phyloP scores from a whole-genome alignment of 169 alveolate genomes.

The Condylostoma magnum region DNA sequence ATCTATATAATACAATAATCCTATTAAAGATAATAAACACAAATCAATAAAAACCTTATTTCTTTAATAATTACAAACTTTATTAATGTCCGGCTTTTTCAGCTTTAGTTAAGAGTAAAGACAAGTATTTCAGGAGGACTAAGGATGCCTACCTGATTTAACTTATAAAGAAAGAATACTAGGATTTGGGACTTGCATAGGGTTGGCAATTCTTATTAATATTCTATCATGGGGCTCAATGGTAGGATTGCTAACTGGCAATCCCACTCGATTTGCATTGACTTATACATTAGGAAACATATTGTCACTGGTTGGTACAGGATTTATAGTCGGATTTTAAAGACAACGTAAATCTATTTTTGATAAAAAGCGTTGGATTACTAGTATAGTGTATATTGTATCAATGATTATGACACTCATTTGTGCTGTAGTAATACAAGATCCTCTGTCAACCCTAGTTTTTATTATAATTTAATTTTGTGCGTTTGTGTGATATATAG shows the following conservation, averaged over 20 bases:
- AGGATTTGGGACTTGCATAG: constrained; percentile 35
- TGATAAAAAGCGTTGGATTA: constrained; percentile 23
- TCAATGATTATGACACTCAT: constrained; percentile 26
- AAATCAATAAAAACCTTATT: too few species aligned
- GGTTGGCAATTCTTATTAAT: constrained; percentile 29
- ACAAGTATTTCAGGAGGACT: neutral
- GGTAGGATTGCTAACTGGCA: constrained; percentile 36
- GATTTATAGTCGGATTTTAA: constrained; percentile 30
- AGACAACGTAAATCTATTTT: constrained; percentile 15
- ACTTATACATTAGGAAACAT: constrained; percentile 35
- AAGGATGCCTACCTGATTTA: constrained; percentile 32
- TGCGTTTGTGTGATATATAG: constrained; percentile 26
- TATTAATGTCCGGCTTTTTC: constrained; percentile 25
- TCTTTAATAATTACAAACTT: too few species aligned
- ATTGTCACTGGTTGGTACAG: constrained; percentile 28
- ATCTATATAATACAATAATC: too few species aligned
- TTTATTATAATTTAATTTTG: constrained; percentile 1
- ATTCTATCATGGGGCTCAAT: constrained; percentile 38
- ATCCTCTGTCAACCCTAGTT: neutral
- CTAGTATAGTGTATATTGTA: constrained; percentile 7
- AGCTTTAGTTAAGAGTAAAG: constrained; percentile 10
- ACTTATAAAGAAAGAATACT: constrained; percentile 35
- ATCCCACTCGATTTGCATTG: constrained; percentile 39
- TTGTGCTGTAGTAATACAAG: neutral
- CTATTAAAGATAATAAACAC: too few species aligned